Evolutionary conservation across 2,329 filamentous ascomycete species (phyloP), one percentile per base, ranked within the genome.

Genomic region (Botrytis sinoallii): DNA sequence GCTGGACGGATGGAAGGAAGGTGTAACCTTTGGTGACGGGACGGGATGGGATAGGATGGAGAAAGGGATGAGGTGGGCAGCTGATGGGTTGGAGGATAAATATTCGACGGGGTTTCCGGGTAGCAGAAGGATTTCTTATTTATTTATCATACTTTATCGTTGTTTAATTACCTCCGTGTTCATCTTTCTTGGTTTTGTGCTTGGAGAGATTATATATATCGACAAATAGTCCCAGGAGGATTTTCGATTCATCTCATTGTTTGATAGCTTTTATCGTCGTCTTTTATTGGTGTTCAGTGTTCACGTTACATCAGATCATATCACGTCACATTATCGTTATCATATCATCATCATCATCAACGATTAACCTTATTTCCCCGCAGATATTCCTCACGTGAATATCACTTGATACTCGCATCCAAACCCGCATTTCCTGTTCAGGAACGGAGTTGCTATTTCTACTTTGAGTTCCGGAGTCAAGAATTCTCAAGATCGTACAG

Each of bases 391-490:
- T 25, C 48, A 69, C 66, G 66, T 69, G 48, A 22, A 68, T 57
- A 68, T 57, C 48, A 57, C 25, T 22, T n/a, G 22, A n/a, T 35
- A 67, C 42, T n/a, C 9, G 20, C 10, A 57, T 61, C 22, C 32
- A 7, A 55, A 61, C n/a, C 65, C 29, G n/a, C 22, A 55, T 40
- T 55, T 68, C 66, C 66, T 32, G 35, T 57, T 42, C 25, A 29
- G 65, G 65, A 68, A 68, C 65, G 65, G 46, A 68, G 65, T 40
- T 48, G 7, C 10, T 9, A 40, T 68, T 68, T 55, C 65, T 48
- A 40, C 46, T 55, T 55, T 55, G 65, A 68, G 65, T 68, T 68
- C 35, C 46, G 65, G 65, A 68, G 65, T 55, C 9, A 3, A 25
- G 10, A 20, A 29, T 14, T 40, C 6, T 20, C 35, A n/a, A 55